Conservation (phyloP, 345 rosid genomes). For the Triadica sebifera region DNA sequence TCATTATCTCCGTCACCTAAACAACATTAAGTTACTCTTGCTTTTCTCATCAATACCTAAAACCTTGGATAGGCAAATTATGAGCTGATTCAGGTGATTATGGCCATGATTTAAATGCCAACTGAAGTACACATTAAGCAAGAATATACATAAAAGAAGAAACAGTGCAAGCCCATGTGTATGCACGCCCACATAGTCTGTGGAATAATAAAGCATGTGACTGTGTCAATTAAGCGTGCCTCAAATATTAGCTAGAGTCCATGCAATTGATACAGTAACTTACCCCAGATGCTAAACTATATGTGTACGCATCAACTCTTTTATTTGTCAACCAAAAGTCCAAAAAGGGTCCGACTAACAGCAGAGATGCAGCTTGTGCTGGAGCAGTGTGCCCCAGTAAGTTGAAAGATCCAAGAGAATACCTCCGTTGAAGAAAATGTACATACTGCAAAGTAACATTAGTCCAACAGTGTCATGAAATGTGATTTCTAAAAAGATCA, state of each 20-base stretch:
- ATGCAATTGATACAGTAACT: constrained; percentile 18
- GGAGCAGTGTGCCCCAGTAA: constrained; percentile 97
- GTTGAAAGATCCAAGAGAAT: constrained; percentile 86
- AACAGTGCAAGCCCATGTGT: background rate
- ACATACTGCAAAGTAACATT: constrained; percentile 64
- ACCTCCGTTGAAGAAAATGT: constrained; percentile 85
- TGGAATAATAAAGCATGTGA: background rate
- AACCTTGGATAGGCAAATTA: background rate
- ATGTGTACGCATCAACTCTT: constrained; percentile 70
- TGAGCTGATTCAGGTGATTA: constrained; percentile 2
- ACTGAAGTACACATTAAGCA: background rate
- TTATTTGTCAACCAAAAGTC: constrained; percentile 84
- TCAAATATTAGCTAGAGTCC: constrained; percentile 12
- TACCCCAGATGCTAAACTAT: constrained; percentile 58
- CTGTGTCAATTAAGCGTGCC: background rate
- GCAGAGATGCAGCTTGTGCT: constrained; percentile 82
- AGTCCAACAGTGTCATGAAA: background rate
- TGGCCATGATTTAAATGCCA: background rate
- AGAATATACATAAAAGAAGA: background rate
- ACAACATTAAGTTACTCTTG: background rate
- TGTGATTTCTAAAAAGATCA: background rate
- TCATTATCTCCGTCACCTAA: background rate
- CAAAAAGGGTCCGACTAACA: constrained; percentile 79
- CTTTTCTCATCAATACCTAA: background rate
- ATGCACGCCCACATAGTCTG: background rate